Conservation (phyloP, 2,329 filamentous ascomycete species). For the Stemphylium vesicarium region DNA sequence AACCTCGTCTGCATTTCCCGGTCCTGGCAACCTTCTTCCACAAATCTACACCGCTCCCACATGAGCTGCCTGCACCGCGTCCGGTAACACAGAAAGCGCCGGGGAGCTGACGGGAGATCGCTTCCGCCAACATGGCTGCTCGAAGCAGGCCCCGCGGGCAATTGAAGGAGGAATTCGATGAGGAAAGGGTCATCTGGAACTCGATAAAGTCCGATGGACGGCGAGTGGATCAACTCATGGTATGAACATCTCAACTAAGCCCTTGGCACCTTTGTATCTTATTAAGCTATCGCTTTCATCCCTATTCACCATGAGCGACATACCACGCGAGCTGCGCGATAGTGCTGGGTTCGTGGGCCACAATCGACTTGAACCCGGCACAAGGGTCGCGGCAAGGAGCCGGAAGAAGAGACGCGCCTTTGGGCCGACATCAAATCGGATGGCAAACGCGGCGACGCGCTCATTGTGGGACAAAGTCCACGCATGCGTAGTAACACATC, state of each 20-base stretch:
- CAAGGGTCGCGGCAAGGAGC: too few relatives aligned
- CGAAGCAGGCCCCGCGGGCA: conserved; percentile 54
- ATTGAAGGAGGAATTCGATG: conserved; percentile 58
- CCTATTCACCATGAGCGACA: conserved; percentile 3
- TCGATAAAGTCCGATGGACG: conserved; percentile 55
- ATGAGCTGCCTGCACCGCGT: conserved; percentile 11
- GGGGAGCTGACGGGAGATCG: conserved; percentile 14
- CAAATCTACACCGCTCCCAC: conserved; percentile 13
- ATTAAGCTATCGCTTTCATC: neutral
- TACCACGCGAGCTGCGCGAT: conserved; percentile 5
- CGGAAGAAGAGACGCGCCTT: too few relatives aligned
- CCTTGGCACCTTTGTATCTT: neutral
- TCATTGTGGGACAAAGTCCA: neutral
- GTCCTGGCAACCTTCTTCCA: conserved; percentile 2
- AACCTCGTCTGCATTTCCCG: conserved; percentile 9
- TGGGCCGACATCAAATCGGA: neutral
- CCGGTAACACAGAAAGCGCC: conserved; percentile 16
- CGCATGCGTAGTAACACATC: neutral
- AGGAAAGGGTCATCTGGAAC: conserved; percentile 58
- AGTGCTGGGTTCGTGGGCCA: neutral
- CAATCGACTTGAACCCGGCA: neutral
- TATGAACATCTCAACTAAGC: conserved; percentile 38
- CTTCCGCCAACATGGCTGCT: conserved; percentile 50
- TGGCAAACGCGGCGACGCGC: neutral
- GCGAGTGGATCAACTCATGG: conserved; percentile 55